These are phyloP conservation scores for Colletotrichum sp. DNA, from an alignment of 2,329 filamentous ascomycete genomes.

Conservation along the genomic window DNA sequence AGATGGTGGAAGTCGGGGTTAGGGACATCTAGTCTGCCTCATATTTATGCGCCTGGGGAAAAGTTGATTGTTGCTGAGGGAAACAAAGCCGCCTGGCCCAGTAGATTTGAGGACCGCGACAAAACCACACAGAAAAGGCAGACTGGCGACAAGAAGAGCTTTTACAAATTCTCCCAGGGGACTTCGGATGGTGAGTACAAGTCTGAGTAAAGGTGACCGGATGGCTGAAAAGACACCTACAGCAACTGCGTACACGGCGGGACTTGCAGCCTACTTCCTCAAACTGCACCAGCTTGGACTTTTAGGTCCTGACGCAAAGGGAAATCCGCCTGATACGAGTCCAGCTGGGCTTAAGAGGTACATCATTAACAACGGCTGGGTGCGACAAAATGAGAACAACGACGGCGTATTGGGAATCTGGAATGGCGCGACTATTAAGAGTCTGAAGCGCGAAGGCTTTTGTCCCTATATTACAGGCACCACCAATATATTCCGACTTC, in stretches of 20 bases:
- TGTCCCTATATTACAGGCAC: neutral
- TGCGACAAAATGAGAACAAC: neutral
- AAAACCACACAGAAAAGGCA: neutral
- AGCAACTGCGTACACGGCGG: neutral
- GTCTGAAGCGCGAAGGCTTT: neutral
- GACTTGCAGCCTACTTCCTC: neutral
- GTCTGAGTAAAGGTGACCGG: fast-evolving
- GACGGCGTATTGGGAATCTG: neutral
- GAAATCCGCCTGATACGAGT: neutral
- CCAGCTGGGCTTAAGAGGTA: neutral
- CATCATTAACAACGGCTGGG: neutral
- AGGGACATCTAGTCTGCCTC: no score
- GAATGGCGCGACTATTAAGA: neutral
- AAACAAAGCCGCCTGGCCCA: no score
- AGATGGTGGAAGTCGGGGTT: no score
- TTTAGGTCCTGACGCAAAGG: neutral
- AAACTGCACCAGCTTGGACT: neutral
- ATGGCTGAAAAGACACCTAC: neutral
- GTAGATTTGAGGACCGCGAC: no score
- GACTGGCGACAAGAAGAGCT: neutral
- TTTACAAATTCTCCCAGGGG: neutral
- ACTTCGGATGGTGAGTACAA: neutral
- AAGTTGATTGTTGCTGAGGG: no score
- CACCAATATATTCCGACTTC: neutral
- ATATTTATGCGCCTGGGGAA: no score